phyloP scores from a whole-genome alignment of 106 monocot genomes.

The Posidonia australis region DNA sequence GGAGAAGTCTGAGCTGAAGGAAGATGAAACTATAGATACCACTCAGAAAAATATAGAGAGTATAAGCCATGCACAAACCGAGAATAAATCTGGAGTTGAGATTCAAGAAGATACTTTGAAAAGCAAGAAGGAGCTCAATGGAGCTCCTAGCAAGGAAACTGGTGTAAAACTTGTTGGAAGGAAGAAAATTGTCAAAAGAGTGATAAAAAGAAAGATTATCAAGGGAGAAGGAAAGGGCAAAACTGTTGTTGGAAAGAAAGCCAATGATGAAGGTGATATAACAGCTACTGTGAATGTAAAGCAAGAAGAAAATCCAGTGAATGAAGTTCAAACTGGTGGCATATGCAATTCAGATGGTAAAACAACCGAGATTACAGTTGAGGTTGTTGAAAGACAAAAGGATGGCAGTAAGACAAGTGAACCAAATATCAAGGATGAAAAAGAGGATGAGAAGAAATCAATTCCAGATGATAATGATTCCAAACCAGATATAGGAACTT shows the following conservation, averaged over 20 bases:
- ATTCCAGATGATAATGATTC: background rate
- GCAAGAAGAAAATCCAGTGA: slow-evolving; percentile 11
- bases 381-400: slow-evolving; percentile 17
- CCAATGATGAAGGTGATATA: slow-evolving; percentile 6
- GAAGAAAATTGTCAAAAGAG: slow-evolving; percentile 80
- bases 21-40: slow-evolving; percentile 12
- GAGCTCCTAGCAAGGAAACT: slow-evolving; percentile 14
- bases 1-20: slow-evolving; percentile 28
- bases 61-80: slow-evolving; percentile 7
- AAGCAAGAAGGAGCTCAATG: slow-evolving; percentile 17
- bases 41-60: slow-evolving; percentile 12
- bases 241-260: slow-evolving; percentile 14
- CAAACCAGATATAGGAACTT: slow-evolving; percentile 2
- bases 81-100: slow-evolving; percentile 19
- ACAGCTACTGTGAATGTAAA: background rate
- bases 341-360: background rate
- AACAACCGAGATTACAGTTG: slow-evolving; percentile 2
- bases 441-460: slow-evolving; percentile 23
- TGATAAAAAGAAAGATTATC: slow-evolving; percentile 60
- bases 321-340: slow-evolving; percentile 3
- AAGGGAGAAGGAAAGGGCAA: slow-evolving; percentile 20
- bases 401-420: slow-evolving; percentile 2
- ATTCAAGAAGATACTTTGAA: slow-evolving; percentile 11
- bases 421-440: slow-evolving; percentile 26
- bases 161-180: slow-evolving; percentile 35